Base-by-base conservation (phyloP, 2,329 filamentous ascomycete species). In the Beauveria scarabaeidicola region DNA sequence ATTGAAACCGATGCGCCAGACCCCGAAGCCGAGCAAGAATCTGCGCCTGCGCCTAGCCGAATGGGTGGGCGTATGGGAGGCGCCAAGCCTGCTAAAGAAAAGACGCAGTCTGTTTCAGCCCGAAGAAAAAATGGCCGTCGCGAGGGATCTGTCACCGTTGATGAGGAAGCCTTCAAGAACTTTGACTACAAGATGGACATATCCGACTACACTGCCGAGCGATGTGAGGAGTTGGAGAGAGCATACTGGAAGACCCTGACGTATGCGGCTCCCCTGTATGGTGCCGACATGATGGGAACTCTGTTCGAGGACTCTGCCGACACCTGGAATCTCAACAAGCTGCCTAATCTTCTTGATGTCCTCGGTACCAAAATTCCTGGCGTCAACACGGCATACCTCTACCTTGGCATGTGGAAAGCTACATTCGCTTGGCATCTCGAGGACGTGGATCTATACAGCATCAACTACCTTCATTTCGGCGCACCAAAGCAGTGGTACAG, bases 401-500 rank as follows among this genome's bases (percentile, higher is more conserved):
- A 99, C 70, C 81, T 99, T 61, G 94, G 94, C 47, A 99, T 99
- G 94, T 99, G 94, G 94, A 97, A 97, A 74, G 93, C 94, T 13
- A 97, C 94, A 0, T 99, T 99, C 72, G 94, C 94, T 9, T 99
- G 94, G 94, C 94, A 99, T 81, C 77, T 99, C 57, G 94, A 99
- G 72, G 94, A 99, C 71, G 93, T 99, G 46, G 94, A 99, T 76
- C 83, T 99, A 5, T 99, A 99, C 84, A 97, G 92, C 72, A 99
- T 99, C 81, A 99, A 99, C 76, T 99, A 97, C 72, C 91, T 99
- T 61, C 94, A 99, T 70, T 99, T 99, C 72, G 94, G 94, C 58
- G 94, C 94, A 1, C 94, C 94, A 0, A 99, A 99, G 75, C 94
- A 99, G 72, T 99, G 94, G 94, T 99, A 99, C 76, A 97, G 92